Evolutionary conservation across 192 early-diverging fungal genomes (phyloP).

Genomic region (Coemansia sp.): DNA sequence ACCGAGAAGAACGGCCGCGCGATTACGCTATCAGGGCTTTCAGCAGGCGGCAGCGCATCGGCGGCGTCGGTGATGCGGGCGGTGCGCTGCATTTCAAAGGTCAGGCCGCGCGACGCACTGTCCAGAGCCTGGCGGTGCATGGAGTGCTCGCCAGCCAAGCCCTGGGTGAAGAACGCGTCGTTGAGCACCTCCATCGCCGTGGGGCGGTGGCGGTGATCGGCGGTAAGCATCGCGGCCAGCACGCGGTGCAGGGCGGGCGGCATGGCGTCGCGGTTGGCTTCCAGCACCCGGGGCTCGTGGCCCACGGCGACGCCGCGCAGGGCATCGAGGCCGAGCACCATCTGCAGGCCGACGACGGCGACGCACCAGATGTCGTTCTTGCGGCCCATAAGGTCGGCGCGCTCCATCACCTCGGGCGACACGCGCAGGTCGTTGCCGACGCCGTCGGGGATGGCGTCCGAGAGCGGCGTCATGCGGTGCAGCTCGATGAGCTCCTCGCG

Average conservation of each 20-base stretch:
- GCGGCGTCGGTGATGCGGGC: neutral
- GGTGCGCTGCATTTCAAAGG: conserved; percentile 33
- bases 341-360: conserved; percentile 66
- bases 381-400: conserved; percentile 60
- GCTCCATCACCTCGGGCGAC: conserved; percentile 64
- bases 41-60: neutral
- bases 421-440: conserved; percentile 49
- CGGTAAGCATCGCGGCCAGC: conserved; percentile 60
- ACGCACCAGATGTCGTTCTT: conserved; percentile 80
- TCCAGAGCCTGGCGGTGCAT: conserved; percentile 48
- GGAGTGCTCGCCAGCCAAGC: conserved; percentile 39
- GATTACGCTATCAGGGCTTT: neutral
- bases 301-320: conserved; percentile 53
- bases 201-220: conserved; percentile 70
- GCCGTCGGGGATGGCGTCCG: conserved; percentile 20
- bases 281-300: conserved; percentile 55
- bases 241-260: conserved; percentile 54
- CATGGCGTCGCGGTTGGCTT: conserved; percentile 50
- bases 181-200: conserved; percentile 74
- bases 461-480: conserved; percentile 45
- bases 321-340: conserved; percentile 66
- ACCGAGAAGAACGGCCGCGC: conserved; percentile 12
- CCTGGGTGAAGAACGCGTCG: conserved; percentile 67
- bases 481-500: conserved; percentile 60
- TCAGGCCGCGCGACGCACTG: conserved; percentile 28